These are phyloP conservation scores for Pseudogymnoascus sp. DNA, from an alignment of 2,329 filamentous ascomycete species.

Conservation along the genomic window DNA sequence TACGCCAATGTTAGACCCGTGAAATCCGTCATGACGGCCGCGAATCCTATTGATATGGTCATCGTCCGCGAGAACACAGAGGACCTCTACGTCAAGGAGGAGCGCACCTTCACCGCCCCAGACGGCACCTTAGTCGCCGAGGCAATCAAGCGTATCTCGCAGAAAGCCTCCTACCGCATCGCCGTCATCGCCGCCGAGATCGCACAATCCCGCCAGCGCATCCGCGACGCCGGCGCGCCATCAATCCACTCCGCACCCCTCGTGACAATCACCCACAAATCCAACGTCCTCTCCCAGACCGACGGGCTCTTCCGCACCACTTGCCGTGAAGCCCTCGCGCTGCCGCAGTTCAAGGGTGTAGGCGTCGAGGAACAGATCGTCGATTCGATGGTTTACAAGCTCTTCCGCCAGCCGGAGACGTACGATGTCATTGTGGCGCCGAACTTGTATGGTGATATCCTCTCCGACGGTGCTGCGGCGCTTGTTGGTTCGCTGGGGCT, in stretches of 20 bases:
- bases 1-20: conserved; percentile 97
- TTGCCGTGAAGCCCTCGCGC: conserved; percentile 62
- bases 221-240: conserved; percentile 50
- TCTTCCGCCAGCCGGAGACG: conserved; percentile 87
- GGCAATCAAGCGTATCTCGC: conserved; percentile 93
- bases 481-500: conserved; percentile 87
- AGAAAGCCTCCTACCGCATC: conserved; percentile 77
- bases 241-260: conserved; percentile 61
- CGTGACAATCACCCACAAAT: conserved; percentile 97
- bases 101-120: conserved; percentile 68
- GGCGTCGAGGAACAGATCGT: conserved; percentile 94
- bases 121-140: conserved; percentile 72
- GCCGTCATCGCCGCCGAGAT: conserved; percentile 92
- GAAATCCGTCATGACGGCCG: conserved; percentile 63
- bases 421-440: conserved; percentile 98
- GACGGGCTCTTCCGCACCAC: conserved; percentile 89
- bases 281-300: conserved; percentile 91
- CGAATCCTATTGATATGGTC: conserved; percentile 80
- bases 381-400: conserved; percentile 98
- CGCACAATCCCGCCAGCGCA: conserved; percentile 73
- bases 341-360: conserved; percentile 53
- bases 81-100: conserved; percentile 86
- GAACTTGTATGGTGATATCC: conserved; percentile 94
- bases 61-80: conserved; percentile 99
- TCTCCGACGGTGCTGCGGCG: conserved; percentile 90